Evolutionary conservation across 495 filamentous ascomycete genomes (phyloP), one percentile per base, ranked within the genome.

Genomic region (Penicillium turbatum): DNA sequence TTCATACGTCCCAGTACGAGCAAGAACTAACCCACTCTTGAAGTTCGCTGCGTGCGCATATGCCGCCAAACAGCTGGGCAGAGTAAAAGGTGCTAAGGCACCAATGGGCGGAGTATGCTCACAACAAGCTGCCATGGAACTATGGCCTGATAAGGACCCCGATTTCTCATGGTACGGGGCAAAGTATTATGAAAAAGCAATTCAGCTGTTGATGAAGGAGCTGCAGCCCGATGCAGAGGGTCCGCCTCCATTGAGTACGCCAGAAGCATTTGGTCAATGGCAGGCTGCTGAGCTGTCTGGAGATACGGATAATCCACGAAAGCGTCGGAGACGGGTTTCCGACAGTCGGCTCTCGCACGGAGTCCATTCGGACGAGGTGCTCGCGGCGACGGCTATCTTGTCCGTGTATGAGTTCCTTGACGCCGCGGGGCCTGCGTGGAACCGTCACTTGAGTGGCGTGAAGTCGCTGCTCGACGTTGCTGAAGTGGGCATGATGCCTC

Each of bases 321-420:
- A 74, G 46, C 69, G 74, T 30, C 62, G 71, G 15, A 61, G 72
- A 48, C 70, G 70, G 35, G 62, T 67, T 34, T 75, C 72, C 0
- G 69, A 69, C 30, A 73, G 66, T 58, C 60, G 70, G 12, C 52
- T 73, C 5, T 72, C 71, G 7, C 67, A 71, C 51, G 70, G 75
- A 1, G 67, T 68, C 3, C 76, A 77, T 52, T 80, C 79, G 10
- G 83, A 86, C 55, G 82, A 86, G 54, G 72, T 83, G 12, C 66
- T 85, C 13, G 82, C 82, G 11, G 82, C 83, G 26, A 82, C 80
- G 10, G 82, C 82, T 8, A 85, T 85, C 29, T 61, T 86, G 24
- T 85, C 80, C 48, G 81, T 82, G 4, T 85, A 85, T 64, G 82
- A 86, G 53, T 83, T 84, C 55, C 69, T 85, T 0, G 82, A 84